Evolutionary conservation across 169 alveolate species (phyloP).

Genomic region (Plasmodium chabaudi): DNA sequence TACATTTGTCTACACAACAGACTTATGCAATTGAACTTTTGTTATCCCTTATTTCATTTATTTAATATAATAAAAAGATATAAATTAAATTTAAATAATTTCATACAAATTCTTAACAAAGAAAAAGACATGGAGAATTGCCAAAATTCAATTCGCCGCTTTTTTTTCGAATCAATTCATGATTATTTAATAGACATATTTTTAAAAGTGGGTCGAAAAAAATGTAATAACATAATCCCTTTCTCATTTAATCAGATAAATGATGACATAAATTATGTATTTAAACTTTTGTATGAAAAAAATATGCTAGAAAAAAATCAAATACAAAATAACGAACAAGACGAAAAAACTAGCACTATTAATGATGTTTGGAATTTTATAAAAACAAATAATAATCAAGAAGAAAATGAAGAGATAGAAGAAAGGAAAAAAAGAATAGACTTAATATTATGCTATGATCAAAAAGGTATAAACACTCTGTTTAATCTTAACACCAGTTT

Average conservation of each 20-base stretch:
- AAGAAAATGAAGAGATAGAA: conserved; percentile 34
- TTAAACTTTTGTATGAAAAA: not conserved
- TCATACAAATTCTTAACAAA: not conserved
- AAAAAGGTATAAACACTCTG: conserved; percentile 14
- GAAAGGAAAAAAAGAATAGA: conserved; percentile 44
- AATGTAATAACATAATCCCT: conserved; percentile 33
- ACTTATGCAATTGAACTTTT: conserved; percentile 15
- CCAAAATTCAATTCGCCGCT: not conserved
- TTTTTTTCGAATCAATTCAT: conserved; percentile 42
- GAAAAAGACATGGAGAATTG: not conserved
- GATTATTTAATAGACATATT: conserved; percentile 37
- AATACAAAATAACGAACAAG: conserved; percentile 6
- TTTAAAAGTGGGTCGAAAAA: conserved; percentile 31
- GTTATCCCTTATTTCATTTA: conserved; percentile 28
- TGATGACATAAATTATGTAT: conserved; percentile 10
- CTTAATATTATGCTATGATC: conserved; percentile 40
- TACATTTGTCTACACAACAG: conserved; percentile 22
- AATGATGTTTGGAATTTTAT: conserved; percentile 60
- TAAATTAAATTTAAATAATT: conserved; percentile 6
- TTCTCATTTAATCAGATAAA: conserved; percentile 24
- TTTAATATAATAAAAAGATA: conserved; percentile 48
- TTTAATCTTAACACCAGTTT: conserved; percentile 25
- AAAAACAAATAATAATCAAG: conserved; percentile 28
- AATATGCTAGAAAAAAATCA: not conserved
- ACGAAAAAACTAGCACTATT: conserved; percentile 6